A percentile compares a stretch with the other conserved stretches of the same genome.
Evolutionary conservation across 257 asterid species (phyloP).

Genomic region (Perilla frutescens): DNA sequence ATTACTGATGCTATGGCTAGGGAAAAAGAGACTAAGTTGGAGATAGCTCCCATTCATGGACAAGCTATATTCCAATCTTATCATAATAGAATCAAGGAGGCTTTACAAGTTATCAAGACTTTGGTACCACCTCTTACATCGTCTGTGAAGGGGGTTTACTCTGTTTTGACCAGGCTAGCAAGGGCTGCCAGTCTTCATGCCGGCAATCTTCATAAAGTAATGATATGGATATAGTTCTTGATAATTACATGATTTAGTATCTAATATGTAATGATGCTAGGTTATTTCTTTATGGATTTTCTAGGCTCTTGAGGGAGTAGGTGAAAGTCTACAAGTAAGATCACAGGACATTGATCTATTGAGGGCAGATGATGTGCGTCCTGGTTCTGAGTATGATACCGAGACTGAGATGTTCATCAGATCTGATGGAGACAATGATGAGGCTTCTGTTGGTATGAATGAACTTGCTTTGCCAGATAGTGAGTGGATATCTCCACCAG

Average conservation of each 20-base stretch:
- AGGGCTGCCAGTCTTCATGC: constrained; percentile 96
- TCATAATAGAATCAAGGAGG: constrained; percentile 67
- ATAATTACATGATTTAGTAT: constrained; percentile 9
- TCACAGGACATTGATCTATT: constrained; percentile 68
- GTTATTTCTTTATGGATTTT: constrained; percentile 30
- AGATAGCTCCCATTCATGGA: constrained; percentile 92
- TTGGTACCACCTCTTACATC: constrained; percentile 75
- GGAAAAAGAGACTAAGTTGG: constrained; percentile 70
- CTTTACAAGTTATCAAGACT: constrained; percentile 75
- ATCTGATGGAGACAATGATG: constrained; percentile 59
- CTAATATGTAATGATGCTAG: constrained; percentile 23
- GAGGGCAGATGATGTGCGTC: constrained; percentile 56
- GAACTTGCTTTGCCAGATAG: constrained; percentile 65
- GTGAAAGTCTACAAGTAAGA: constrained; percentile 82
- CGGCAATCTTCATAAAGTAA: constrained; percentile 98
- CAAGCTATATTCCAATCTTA: constrained; percentile 95
- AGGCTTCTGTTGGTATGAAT: constrained; percentile 51
- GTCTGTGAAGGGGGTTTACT: constrained; percentile 81
- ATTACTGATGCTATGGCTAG: constrained; percentile 82
- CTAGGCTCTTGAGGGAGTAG: constrained; percentile 98
- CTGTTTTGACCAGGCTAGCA: constrained; percentile 81
- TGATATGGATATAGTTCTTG: constrained; percentile 20
- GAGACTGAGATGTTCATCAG: constrained; percentile 56
- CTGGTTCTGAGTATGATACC: constrained; percentile 52
- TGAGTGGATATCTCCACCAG: constrained; percentile 94